Evolutionary conservation across 1,284 basidiomycete species (phyloP).

Genomic region (Puccinia polysora): DNA sequence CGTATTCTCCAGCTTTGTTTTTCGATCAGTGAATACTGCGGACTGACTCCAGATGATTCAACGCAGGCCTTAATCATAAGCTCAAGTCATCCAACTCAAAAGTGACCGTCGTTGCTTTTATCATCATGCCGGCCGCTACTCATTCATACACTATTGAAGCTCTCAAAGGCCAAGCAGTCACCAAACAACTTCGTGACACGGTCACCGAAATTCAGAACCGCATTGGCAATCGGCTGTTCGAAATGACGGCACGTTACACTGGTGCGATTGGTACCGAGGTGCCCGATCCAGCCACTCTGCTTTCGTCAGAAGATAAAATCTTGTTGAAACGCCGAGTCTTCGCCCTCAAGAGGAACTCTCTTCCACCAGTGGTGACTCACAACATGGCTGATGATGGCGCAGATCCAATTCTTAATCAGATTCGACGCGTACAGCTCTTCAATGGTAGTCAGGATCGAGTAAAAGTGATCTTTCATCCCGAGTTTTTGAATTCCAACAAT

Average conservation of each 20-base stretch:
- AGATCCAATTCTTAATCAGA: conserved; percentile 88
- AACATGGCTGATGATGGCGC: conserved; percentile 91
- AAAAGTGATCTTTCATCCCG: conserved; percentile 97
- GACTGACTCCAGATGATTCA: too few species aligned
- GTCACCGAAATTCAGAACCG: conserved; percentile 90
- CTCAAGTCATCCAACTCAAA: conserved; percentile 74
- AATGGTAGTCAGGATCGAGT: conserved; percentile 76
- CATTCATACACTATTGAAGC: conserved; percentile 97
- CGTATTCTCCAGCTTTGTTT: too few species aligned
- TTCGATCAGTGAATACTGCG: too few species aligned
- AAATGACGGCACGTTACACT: conserved; percentile 85
- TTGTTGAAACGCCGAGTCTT: conserved; percentile 92
- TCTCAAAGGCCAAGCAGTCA: conserved; percentile 95
- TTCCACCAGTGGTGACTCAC: conserved; percentile 90
- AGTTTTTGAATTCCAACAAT: conserved; percentile 96
- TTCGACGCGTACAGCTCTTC: conserved; percentile 87
- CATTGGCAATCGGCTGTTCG: conserved; percentile 83
- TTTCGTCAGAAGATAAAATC: conserved; percentile 90
- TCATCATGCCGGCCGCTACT: conserved; percentile 95
- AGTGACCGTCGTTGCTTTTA: conserved; percentile 89
- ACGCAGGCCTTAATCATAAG: conserved; percentile 67
- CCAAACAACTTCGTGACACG: conserved; percentile 89
- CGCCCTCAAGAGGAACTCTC: conserved; percentile 85
- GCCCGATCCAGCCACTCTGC: conserved; percentile 68
- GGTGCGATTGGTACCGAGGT: conserved; percentile 69